A percentile compares a stretch with the other conserved stretches of the same genome.
phyloP scores from a whole-genome alignment of 441 rosid genomes.

The Arabidopsis lyrata region DNA sequence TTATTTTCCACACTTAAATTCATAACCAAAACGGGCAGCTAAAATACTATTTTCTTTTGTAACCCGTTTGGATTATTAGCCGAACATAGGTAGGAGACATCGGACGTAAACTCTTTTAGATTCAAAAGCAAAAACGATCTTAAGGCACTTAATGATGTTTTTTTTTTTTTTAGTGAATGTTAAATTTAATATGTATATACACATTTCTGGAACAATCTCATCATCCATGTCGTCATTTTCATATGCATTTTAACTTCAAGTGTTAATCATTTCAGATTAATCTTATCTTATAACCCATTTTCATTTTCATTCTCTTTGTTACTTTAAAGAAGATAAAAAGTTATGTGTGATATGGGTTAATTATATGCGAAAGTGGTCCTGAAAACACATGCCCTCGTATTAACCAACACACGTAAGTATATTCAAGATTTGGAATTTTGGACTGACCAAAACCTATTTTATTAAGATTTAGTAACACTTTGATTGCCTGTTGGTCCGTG shows the following conservation, averaged over 20 bases:
- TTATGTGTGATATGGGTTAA: slow-evolving; percentile 15
- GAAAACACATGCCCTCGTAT: slow-evolving; percentile 37
- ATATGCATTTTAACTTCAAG: slow-evolving; percentile 19
- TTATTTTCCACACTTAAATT: not conserved
- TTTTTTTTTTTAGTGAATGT: too few relatives aligned
- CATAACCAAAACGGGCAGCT: not conserved
- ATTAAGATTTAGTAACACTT: slow-evolving; percentile 27
- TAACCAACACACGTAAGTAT: slow-evolving; percentile 38
- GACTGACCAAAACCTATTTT: slow-evolving; percentile 25
- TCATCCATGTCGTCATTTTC: slow-evolving; percentile 40
- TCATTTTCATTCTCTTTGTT: slow-evolving; percentile 14
- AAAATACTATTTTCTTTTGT: not conserved
- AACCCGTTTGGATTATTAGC: not conserved
- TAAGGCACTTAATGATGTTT: slow-evolving; percentile 8
- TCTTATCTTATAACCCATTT: slow-evolving; percentile 36
- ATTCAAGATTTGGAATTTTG: slow-evolving; percentile 30
- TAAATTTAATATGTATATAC: not conserved
- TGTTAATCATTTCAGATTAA: slow-evolving; percentile 37
- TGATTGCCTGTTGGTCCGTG: slow-evolving; percentile 32
- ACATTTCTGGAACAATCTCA: slow-evolving; percentile 36
- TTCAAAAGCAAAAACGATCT: not conserved
- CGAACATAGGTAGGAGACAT: not conserved
- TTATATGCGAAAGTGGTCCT: slow-evolving; percentile 45
- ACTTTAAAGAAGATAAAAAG: slow-evolving; percentile 33
- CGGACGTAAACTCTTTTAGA: not conserved